A percentile compares a stretch with the other conserved stretches of the same genome.
phyloP scores from a whole-genome alignment of 768 basidiomycete genomes.

The Amanita rimosa region DNA sequence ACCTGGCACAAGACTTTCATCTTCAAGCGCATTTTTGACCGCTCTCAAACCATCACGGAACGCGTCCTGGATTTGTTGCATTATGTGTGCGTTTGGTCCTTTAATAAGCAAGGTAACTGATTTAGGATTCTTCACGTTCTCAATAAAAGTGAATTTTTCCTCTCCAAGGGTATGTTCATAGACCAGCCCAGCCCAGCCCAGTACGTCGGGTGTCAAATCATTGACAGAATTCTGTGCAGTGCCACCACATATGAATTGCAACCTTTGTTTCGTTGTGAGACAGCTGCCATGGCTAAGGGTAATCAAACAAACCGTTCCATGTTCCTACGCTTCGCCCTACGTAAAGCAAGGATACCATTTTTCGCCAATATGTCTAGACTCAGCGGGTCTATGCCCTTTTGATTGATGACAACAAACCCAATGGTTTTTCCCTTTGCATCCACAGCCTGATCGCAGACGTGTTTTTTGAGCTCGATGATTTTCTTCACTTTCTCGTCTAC shows the following conservation, averaged over 20 bases:
- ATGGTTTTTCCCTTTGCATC: slow-evolving; percentile 73
- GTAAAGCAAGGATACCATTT: slow-evolving; percentile 89
- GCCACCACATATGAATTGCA: slow-evolving; percentile 93
- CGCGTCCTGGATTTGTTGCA: slow-evolving; percentile 95
- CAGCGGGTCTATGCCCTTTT: slow-evolving; percentile 98
- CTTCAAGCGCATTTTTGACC: slow-evolving; percentile 95
- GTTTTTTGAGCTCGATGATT: slow-evolving; percentile 92
- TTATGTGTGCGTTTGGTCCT: slow-evolving; percentile 95
- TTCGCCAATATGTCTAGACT: slow-evolving; percentile 93
- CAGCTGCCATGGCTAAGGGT: slow-evolving; percentile 3
- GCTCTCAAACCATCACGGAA: slow-evolving; percentile 92
- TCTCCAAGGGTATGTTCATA: slow-evolving; percentile 99
- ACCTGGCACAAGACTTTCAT: slow-evolving; percentile 82
- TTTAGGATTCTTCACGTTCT: slow-evolving; percentile 93
- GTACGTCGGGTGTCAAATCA: slow-evolving; percentile 80
- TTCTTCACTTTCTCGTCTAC: slow-evolving; percentile 92
- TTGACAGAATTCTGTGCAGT: slow-evolving; percentile 97
- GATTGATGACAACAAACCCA: slow-evolving; percentile 92
- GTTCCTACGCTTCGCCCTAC: slow-evolving; percentile 94
- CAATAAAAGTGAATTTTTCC: slow-evolving; percentile 96
- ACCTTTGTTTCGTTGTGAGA: slow-evolving; percentile 25
- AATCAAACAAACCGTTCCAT: slow-evolving; percentile 75
- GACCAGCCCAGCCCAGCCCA: slow-evolving; percentile 96
- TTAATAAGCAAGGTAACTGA: slow-evolving; percentile 95
- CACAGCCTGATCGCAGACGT: slow-evolving; percentile 89